Percentiles rank a stretch among this genome's conserved stretches.
Evolutionary conservation across 306 rosid genomes (phyloP).

Genomic region (Fagus crenata): DNA sequence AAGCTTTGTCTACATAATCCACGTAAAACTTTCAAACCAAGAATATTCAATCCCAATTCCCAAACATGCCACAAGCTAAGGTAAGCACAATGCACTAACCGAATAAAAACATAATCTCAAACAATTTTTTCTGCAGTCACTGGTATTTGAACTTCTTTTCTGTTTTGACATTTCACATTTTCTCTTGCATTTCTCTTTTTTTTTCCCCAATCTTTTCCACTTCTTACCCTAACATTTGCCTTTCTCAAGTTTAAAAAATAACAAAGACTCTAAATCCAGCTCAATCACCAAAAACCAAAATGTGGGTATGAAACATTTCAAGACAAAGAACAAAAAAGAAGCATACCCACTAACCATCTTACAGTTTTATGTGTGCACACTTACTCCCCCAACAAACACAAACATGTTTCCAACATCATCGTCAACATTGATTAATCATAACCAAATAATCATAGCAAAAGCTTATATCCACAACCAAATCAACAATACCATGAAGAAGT

Average conservation of each 20-base stretch:
- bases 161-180: not conserved
- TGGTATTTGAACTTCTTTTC: not conserved
- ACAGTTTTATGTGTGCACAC: not conserved
- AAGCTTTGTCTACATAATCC: not conserved
- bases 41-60: not conserved
- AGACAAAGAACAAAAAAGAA: not conserved
- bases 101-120: not conserved
- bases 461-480: not conserved
- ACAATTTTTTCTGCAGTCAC: not conserved
- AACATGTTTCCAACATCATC: not conserved
- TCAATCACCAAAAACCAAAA: not conserved
- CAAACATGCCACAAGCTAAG: not conserved
- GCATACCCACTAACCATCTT: not conserved
- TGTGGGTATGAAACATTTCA: not conserved
- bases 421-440: not conserved
- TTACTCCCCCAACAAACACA: not conserved
- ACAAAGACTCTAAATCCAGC: not conserved
- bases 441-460: not conserved
- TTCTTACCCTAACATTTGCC: not conserved
- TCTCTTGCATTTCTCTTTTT: not conserved
- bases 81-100: not conserved
- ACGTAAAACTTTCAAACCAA: not conserved
- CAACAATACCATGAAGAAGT: constrained; percentile 61
- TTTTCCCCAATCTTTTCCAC: not conserved
- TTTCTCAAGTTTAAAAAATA: not conserved